Percentiles rank a stretch among this genome's conserved stretches.
Conservation (phyloP, 441 rosid species). For the Monsonia emarginata region DNA sequence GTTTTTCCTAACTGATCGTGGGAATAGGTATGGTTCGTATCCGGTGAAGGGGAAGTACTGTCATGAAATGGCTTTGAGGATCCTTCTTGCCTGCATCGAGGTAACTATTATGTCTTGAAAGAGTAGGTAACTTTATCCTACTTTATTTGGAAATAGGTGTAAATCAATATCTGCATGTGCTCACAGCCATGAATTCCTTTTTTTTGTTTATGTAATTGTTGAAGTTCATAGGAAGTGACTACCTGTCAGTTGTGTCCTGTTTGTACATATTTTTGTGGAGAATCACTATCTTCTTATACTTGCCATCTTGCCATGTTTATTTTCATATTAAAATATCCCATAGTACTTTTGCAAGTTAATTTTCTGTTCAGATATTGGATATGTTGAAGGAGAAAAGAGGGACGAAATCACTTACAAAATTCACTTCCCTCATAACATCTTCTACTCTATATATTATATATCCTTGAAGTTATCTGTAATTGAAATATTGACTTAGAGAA, state of each 20-base stretch:
- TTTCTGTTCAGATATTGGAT: background rate
- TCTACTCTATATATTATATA: no score
- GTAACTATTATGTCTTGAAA: constrained; percentile 24
- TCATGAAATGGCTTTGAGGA: constrained; percentile 98
- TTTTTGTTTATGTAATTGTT: no score
- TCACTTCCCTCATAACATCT: background rate
- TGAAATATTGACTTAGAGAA: no score
- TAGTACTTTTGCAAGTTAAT: background rate
- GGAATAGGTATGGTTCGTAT: constrained; percentile 76
- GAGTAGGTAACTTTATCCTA: background rate
- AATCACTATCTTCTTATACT: background rate
- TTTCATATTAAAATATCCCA: background rate
- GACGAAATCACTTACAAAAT: background rate
- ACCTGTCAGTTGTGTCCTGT: background rate
- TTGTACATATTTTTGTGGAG: background rate
- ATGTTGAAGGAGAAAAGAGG: background rate
- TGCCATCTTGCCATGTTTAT: background rate
- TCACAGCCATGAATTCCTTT: no score
- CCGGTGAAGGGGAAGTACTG: constrained; percentile 89
- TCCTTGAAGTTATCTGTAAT: background rate
- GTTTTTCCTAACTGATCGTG: constrained; percentile 14
- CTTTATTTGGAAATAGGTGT: background rate
- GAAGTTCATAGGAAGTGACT: background rate
- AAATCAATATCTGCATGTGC: background rate
- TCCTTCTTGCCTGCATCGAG: constrained; percentile 90